Conservation (phyloP, 495 filamentous ascomycete genomes). For the Penicillium roqueforti region DNA sequence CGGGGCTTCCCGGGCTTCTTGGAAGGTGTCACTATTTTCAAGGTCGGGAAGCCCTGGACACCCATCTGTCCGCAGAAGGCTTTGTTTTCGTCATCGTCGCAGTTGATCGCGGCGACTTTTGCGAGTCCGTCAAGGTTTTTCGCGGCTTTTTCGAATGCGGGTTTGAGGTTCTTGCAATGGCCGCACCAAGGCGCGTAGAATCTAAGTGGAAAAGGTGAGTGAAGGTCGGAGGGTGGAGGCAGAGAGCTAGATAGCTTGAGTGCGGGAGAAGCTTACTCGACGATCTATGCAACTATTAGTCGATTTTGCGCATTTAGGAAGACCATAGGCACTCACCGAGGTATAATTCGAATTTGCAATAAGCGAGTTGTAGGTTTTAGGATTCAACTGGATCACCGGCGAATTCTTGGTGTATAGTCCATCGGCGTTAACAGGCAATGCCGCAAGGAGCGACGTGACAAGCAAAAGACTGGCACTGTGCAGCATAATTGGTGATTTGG, state of each 20-base stretch:
- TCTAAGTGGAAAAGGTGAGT: conserved; percentile 42
- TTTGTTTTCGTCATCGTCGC: conserved; percentile 94
- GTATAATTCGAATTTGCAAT: conserved; percentile 88
- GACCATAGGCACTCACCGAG: conserved; percentile 57
- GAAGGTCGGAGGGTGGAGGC: conserved; percentile 12
- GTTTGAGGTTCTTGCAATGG: conserved; percentile 93
- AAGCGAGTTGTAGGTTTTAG: conserved; percentile 76
- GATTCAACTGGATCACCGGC: conserved; percentile 79
- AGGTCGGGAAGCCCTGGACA: conserved; percentile 90
- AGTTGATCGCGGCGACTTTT: conserved; percentile 92
- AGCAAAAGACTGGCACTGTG: conserved; percentile 34
- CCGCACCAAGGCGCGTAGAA: conserved; percentile 97
- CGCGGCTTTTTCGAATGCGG: conserved; percentile 91
- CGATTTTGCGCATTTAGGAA: neutral
- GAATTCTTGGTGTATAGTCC: conserved; percentile 83
- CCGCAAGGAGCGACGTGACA: conserved; percentile 52
- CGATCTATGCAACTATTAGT: conserved; percentile 47
- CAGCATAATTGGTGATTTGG: conserved; percentile 7
- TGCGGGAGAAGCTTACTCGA: conserved; percentile 54
- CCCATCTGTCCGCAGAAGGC: conserved; percentile 82
- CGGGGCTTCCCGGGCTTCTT: conserved; percentile 78
- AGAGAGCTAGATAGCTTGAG: conserved; percentile 3
- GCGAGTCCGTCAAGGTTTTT: conserved; percentile 83
- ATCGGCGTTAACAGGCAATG: conserved; percentile 60
- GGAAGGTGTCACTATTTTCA: conserved; percentile 87